Conservation (phyloP, 441 rosid genomes). For the Bocquillonia castaneifolia region DNA sequence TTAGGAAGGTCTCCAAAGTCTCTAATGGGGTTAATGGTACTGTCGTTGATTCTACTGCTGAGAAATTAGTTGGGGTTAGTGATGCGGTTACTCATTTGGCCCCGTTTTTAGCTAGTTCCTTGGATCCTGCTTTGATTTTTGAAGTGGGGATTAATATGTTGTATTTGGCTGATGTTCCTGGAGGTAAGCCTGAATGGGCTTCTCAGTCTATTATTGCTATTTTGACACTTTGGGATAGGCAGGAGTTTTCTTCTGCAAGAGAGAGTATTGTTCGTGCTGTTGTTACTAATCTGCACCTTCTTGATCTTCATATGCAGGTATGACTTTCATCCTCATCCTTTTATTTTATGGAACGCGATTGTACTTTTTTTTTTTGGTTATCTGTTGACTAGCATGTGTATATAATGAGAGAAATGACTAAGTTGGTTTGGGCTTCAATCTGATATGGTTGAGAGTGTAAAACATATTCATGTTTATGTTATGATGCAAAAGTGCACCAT, state of each 20-base stretch:
- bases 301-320: conserved; percentile 98
- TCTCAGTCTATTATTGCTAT: conserved; percentile 87
- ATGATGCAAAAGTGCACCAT: background rate
- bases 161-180: conserved; percentile 93
- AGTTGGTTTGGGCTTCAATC: conserved; percentile 3
- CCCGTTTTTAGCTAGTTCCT: conserved; percentile 80
- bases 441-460: background rate
- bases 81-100: conserved; percentile 87
- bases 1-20: conserved; percentile 70
- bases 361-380: background rate
- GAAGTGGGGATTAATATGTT: conserved; percentile 97
- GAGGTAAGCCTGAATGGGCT: conserved; percentile 99
- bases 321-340: background rate
- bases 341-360: background rate
- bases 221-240: conserved; percentile 97
- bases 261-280: conserved; percentile 97
- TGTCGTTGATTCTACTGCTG: conserved; percentile 63
- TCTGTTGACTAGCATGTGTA: background rate
- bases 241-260: conserved; percentile 97
- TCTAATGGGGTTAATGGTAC: conserved; percentile 38
- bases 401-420: background rate
- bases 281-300: conserved; percentile 86
- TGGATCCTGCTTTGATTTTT: conserved; percentile 90
- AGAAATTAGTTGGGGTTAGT: conserved; percentile 83
- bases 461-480: background rate